Conservation (phyloP, 163 green algal species). For the Chloromonas sp. region DNA sequence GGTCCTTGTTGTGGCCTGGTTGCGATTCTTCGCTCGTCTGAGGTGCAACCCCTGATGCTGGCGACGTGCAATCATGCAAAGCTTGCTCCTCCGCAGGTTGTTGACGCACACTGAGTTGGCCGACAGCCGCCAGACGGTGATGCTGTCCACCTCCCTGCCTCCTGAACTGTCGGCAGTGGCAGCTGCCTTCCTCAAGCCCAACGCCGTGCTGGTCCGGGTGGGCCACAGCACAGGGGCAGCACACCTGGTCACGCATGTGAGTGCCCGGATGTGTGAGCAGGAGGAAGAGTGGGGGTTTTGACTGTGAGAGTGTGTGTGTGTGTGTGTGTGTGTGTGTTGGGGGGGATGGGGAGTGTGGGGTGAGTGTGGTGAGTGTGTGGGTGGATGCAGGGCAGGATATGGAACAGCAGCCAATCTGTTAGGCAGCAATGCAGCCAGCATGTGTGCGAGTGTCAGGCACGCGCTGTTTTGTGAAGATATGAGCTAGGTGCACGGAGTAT, state of each 20-base stretch:
- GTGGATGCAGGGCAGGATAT: not conserved
- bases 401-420: not conserved
- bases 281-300: conserved; percentile 30
- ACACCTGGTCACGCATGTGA: conserved; percentile 1
- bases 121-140: conserved; percentile 75
- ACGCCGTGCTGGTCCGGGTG: not conserved
- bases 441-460: too few species aligned
- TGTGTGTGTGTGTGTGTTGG: too few species aligned
- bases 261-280: conserved; percentile 18
- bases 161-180: conserved; percentile 50
- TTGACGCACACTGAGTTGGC: conserved; percentile 30
- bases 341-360: not conserved
- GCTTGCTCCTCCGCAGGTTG: conserved; percentile 1
- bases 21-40: not conserved
- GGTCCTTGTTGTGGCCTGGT: too few species aligned
- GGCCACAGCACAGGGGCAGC: conserved; percentile 1
- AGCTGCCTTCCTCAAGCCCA: conserved; percentile 14
- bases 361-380: not conserved
- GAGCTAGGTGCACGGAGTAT: too few species aligned
- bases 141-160: conserved; percentile 83
- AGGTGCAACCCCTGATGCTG: not conserved
- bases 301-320: not conserved
- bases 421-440: too few species aligned
- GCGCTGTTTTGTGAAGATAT: too few species aligned
- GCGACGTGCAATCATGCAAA: not conserved